These are phyloP conservation scores for Tricladium varicosporioides DNA, from an alignment of 2,329 filamentous ascomycete genomes.

Conservation along the genomic window DNA sequence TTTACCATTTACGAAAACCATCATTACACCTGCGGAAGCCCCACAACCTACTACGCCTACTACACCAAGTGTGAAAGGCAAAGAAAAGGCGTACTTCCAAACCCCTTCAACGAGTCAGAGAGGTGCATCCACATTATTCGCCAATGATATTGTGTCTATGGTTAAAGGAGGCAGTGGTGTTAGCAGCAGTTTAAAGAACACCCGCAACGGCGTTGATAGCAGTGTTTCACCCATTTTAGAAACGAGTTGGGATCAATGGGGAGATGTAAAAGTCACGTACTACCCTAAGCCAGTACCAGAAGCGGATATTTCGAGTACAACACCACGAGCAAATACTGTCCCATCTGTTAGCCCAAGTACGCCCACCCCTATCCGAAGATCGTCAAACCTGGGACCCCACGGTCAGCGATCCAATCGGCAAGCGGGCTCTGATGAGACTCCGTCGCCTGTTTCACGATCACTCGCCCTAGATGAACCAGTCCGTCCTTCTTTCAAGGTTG, in stretches of 20 bases:
- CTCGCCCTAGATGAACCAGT: conserved; percentile 26
- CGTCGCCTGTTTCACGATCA: conserved; percentile 30
- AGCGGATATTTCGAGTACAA: conserved; percentile 24
- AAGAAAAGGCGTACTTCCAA: conserved; percentile 61
- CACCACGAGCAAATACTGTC: conserved; percentile 32
- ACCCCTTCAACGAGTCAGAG: conserved; percentile 41
- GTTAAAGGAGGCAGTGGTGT: conserved; percentile 53
- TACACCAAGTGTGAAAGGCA: conserved; percentile 65
- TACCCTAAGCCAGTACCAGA: conserved; percentile 49
- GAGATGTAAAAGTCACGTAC: conserved; percentile 76
- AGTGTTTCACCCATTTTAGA: conserved; percentile 27
- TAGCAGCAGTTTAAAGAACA: conserved; percentile 31
- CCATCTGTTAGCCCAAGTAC: conserved; percentile 29
- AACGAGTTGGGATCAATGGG: conserved; percentile 72
- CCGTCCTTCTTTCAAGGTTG: conserved; percentile 28
- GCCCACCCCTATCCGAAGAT: conserved; percentile 35
- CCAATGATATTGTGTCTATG: conserved; percentile 80
- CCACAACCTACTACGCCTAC: conserved; percentile 51
- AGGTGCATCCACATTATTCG: conserved; percentile 57
- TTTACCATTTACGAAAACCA: conserved; percentile 75
- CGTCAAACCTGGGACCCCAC: conserved; percentile 34
- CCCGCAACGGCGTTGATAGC: conserved; percentile 31
- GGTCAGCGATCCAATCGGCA: conserved; percentile 31
- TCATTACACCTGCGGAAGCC: conserved; percentile 46
- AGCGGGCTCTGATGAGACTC: conserved; percentile 36